Evolutionary conservation across 2,329 filamentous ascomycete species (phyloP).

Genomic region (Hymenotorrendiella dingleyae): DNA sequence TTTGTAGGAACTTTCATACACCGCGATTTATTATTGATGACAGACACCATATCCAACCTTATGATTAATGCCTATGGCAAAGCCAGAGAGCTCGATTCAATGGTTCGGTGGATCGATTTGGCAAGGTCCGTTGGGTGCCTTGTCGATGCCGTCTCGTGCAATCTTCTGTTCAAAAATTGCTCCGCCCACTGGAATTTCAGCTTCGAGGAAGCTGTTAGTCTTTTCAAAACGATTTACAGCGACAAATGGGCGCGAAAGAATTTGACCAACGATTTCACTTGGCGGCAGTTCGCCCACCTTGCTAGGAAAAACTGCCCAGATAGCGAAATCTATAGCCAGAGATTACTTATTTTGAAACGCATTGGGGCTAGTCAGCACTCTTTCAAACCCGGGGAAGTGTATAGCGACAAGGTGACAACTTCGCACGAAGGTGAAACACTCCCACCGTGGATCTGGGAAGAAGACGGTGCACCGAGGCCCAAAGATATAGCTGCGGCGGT

Average conservation of each 20-base stretch:
- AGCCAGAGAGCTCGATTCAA: slow-evolving; percentile 24
- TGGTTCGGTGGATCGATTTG: slow-evolving; percentile 27
- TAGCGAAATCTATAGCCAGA: background rate
- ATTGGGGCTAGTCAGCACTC: slow-evolving; percentile 1
- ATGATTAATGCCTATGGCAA: slow-evolving; percentile 26
- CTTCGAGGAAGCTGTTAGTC: slow-evolving; percentile 17
- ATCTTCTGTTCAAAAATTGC: slow-evolving; percentile 26
- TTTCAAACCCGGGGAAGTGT: slow-evolving; percentile 8
- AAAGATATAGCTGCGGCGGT: slow-evolving; percentile 23
- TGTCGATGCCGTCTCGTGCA: slow-evolving; percentile 24
- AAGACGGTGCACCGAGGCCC: slow-evolving; percentile 11
- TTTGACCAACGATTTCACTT: slow-evolving; percentile 15
- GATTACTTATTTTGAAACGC: slow-evolving; percentile 7
- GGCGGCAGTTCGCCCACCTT: slow-evolving; percentile 19
- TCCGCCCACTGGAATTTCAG: slow-evolving; percentile 19
- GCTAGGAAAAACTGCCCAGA: slow-evolving; percentile 10
- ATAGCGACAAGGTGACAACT: slow-evolving; percentile 17
- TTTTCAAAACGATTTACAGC: slow-evolving; percentile 17
- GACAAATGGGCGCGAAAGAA: background rate
- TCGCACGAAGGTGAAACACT: slow-evolving; percentile 12
- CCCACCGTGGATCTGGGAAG: slow-evolving; percentile 21
- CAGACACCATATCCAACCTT: slow-evolving; percentile 17
- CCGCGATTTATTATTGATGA: slow-evolving; percentile 17
- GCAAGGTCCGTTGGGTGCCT: slow-evolving; percentile 13
- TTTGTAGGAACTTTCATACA: slow-evolving; percentile 23